Conservation (phyloP, 148 eudicot genomes). For the Chenopodium berlandieri region DNA sequence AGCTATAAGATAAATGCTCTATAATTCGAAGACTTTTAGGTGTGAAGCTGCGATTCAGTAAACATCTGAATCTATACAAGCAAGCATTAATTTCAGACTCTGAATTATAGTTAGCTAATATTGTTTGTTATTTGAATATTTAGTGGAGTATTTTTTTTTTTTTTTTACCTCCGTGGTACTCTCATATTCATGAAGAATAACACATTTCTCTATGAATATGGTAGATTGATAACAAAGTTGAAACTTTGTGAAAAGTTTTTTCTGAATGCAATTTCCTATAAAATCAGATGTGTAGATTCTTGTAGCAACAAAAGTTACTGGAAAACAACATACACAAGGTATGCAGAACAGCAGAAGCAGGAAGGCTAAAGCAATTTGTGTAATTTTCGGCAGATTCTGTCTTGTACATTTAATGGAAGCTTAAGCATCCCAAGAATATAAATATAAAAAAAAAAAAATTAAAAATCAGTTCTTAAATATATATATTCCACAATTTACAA, state of each 20-base stretch:
- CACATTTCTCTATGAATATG: neutral
- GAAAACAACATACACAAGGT: neutral
- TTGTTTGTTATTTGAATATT: neutral
- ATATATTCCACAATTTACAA: neutral
- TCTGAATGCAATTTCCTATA: neutral
- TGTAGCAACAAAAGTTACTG: neutral
- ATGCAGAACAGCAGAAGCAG: neutral
- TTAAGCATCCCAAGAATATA: neutral
- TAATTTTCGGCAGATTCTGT: neutral
- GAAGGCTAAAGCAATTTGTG: neutral
- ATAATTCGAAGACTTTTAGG: too few relatives aligned
- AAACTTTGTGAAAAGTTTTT: neutral
- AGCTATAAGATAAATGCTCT: too few relatives aligned
- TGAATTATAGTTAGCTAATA: neutral
- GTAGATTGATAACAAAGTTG: neutral
- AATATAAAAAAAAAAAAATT: too few relatives aligned
- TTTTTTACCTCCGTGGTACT: too few relatives aligned
- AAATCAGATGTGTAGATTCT: neutral
- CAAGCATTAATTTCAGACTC: too few relatives aligned
- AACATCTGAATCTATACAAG: too few relatives aligned
- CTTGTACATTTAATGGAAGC: neutral
- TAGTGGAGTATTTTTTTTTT: neutral
- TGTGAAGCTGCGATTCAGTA: too few relatives aligned
- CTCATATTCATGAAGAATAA: too few relatives aligned
- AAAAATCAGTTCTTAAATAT: neutral